A percentile compares a stretch with the other conserved stretches of the same genome.
Conservation (phyloP, 192 early-diverging fungal genomes). For the Linnemannia zychae region DNA sequence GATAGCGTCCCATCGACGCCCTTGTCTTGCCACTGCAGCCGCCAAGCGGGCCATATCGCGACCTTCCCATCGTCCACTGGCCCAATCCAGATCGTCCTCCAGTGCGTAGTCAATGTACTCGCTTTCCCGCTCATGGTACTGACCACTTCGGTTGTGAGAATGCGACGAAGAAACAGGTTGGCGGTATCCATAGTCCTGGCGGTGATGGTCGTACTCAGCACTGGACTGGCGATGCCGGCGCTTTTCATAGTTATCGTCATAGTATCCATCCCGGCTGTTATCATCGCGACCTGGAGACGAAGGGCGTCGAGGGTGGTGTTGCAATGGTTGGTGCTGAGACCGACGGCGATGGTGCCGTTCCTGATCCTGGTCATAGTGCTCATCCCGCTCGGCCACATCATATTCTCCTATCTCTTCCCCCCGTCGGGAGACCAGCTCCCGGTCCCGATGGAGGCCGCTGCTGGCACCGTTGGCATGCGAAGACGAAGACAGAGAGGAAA, state of each 20-base stretch:
- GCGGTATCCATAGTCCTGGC: neutral
- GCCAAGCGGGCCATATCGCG: constrained; percentile 52
- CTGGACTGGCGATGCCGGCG: neutral
- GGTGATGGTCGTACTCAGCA: neutral
- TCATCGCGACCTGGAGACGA: neutral
- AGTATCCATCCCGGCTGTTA: neutral
- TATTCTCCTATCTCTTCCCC: neutral
- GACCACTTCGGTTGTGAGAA: neutral
- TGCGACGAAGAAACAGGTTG: neutral
- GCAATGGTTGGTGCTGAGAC: neutral
- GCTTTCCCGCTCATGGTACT: constrained; percentile 18
- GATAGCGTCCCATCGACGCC: constrained; percentile 47
- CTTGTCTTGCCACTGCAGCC: constrained; percentile 47
- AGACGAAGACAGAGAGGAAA: neutral
- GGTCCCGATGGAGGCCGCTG: neutral
- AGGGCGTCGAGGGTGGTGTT: neutral
- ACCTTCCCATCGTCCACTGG: constrained; percentile 40
- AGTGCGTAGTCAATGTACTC: constrained; percentile 23
- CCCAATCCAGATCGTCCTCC: constrained; percentile 55
- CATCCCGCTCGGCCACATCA: neutral
- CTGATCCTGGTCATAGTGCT: neutral
- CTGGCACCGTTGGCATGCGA: neutral
- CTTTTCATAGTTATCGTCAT: neutral
- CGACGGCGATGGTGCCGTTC: neutral
- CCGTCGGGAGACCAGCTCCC: neutral